A percentile compares a stretch with the other conserved stretches of the same genome.
Conservation (phyloP, 495 filamentous ascomycete species). For the Elasticomyces elasticus region DNA sequence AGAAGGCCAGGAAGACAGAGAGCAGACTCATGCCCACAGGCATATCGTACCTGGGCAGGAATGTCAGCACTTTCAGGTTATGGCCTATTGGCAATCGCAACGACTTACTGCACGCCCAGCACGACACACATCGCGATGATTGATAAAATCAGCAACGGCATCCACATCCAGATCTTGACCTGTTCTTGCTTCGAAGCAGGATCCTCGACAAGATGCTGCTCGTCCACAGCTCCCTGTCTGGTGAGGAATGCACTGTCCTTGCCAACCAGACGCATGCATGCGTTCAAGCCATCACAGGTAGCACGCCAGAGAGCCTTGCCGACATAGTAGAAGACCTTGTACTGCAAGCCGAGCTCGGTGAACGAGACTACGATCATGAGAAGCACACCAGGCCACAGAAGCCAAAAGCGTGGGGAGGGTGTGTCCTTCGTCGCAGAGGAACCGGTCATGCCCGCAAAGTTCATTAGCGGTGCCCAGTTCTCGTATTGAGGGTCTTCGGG, state of each 20-base stretch:
- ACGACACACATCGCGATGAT: slow-evolving; percentile 49
- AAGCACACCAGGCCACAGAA: slow-evolving; percentile 58
- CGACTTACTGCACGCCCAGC: slow-evolving; percentile 42
- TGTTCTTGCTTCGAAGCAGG: slow-evolving; percentile 44
- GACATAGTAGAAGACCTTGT: slow-evolving; percentile 47
- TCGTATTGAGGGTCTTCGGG: slow-evolving; percentile 31
- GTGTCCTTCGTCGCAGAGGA: slow-evolving; percentile 31
- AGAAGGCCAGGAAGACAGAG: slow-evolving; percentile 50
- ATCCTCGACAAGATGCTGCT: slow-evolving; percentile 38
- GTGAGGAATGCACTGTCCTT: slow-evolving; percentile 41
- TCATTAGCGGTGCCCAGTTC: slow-evolving; percentile 42
- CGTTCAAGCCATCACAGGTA: slow-evolving; percentile 37
- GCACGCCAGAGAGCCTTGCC: slow-evolving; percentile 42
- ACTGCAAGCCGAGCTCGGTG: slow-evolving; percentile 47
- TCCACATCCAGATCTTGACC: slow-evolving; percentile 56
- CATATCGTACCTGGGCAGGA: slow-evolving; percentile 42
- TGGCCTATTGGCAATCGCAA: too few species aligned
- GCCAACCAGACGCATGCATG: slow-evolving; percentile 31
- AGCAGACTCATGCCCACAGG: slow-evolving; percentile 50
- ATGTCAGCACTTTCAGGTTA: background rate
- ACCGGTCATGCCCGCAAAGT: slow-evolving; percentile 28
- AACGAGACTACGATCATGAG: slow-evolving; percentile 53
- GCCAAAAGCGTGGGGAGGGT: slow-evolving; percentile 55
- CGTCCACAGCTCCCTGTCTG: slow-evolving; percentile 31
- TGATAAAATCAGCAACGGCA: slow-evolving; percentile 40